Conservation (phyloP, 1,284 basidiomycete genomes). For the Schizopora paradoxa region DNA sequence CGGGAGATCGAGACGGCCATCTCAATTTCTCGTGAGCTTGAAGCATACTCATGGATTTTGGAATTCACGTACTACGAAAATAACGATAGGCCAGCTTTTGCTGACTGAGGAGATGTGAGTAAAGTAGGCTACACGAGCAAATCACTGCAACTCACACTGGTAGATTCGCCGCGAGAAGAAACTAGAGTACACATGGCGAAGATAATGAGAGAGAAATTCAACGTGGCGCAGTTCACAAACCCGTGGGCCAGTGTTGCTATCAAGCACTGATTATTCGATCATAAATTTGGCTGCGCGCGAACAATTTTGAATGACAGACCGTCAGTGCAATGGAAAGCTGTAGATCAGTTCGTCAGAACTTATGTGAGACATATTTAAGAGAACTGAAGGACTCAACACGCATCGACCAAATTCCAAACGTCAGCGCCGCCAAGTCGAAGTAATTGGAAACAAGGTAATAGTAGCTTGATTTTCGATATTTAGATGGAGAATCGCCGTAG, state of each 20-base stretch:
- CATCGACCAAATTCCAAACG: constrained; percentile 11
- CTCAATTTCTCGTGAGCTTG: too few relatives aligned
- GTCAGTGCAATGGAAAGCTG: constrained; percentile 11
- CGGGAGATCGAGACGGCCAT: too few relatives aligned
- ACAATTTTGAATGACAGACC: neutral
- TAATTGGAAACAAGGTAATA: constrained; percentile 11
- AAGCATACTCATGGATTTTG: too few relatives aligned
- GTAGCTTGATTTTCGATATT: neutral
- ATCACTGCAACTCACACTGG: constrained; percentile 6
- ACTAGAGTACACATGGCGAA: neutral
- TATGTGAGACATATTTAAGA: too few relatives aligned
- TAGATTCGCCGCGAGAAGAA: constrained; percentile 9
- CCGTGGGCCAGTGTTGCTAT: constrained; percentile 5
- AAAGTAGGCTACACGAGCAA: too few relatives aligned
- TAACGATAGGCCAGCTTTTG: too few relatives aligned
- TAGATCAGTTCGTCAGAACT: neutral
- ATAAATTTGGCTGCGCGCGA: too few relatives aligned
- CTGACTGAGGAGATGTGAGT: too few relatives aligned
- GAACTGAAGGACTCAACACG: neutral
- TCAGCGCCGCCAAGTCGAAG: neutral
- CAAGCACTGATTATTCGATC: constrained; percentile 2
- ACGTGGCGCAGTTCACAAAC: neutral
- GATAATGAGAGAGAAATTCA: neutral
- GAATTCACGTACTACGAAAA: too few relatives aligned
- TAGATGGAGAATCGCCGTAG: neutral